Conservation (phyloP, 495 filamentous ascomycete species). For the Cairneyella variabilis region DNA sequence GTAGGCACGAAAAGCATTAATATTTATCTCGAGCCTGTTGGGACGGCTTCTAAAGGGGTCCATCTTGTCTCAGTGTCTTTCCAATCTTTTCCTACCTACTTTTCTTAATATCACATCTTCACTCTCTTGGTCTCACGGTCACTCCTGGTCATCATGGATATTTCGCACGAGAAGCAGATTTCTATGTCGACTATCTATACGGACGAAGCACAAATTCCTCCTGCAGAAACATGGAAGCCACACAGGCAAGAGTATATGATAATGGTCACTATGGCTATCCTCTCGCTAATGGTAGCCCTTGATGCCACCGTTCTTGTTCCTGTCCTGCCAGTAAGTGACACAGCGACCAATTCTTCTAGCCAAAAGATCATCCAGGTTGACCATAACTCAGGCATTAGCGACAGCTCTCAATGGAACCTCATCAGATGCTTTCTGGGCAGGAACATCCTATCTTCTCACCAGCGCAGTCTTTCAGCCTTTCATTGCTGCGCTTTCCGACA, state of each 20-base stretch:
- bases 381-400: constrained; percentile 31
- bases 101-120: too few relatives aligned
- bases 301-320: constrained; percentile 52
- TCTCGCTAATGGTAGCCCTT: constrained; percentile 49
- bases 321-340: constrained; percentile 37
- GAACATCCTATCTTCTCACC: constrained; percentile 49
- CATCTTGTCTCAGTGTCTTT: too few relatives aligned
- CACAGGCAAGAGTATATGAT: constrained; percentile 35
- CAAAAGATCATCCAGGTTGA: too few relatives aligned
- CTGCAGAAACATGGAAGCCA: constrained; percentile 31
- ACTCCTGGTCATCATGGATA: too few relatives aligned
- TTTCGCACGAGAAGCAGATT: not conserved
- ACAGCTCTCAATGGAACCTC: constrained; percentile 41
- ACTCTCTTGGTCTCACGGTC: too few relatives aligned
- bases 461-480: constrained; percentile 46
- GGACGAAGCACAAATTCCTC: not conserved
- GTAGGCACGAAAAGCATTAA: too few relatives aligned
- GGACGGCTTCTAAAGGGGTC: too few relatives aligned
- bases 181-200: not conserved
- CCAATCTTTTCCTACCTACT: too few relatives aligned
- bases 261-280: constrained; percentile 39
- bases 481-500: constrained; percentile 43
- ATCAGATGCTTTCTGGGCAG: constrained; percentile 55
- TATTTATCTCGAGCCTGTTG: too few relatives aligned
- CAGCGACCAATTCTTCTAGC: too few relatives aligned